phyloP scores from a whole-genome alignment of 169 alveolate species.

The Eimeria tenella region DNA sequence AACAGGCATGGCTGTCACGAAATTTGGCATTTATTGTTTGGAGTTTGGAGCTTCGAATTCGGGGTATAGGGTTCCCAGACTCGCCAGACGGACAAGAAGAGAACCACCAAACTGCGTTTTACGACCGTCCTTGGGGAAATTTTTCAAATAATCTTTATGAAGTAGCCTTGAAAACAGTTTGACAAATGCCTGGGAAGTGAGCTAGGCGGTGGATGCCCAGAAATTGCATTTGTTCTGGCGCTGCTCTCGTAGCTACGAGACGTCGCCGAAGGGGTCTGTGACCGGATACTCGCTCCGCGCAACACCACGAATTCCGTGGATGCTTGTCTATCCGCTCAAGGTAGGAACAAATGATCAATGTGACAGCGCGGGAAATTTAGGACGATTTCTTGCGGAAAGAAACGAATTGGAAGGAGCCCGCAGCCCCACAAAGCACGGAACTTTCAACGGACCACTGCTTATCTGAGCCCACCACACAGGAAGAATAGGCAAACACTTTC shows the following conservation, averaged over 20 bases:
- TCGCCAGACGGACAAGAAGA: background rate
- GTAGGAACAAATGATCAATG: no score
- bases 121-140: no score
- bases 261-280: background rate
- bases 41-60: background rate
- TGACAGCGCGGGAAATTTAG: background rate
- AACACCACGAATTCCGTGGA: background rate
- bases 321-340: background rate
- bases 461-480: background rate
- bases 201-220: background rate
- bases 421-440: conserved; percentile 29
- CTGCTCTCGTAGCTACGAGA: conserved; percentile 28
- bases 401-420: background rate
- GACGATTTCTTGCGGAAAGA: background rate
- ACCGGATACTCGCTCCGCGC: background rate
- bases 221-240: background rate
- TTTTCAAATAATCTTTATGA: no score
- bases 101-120: background rate
- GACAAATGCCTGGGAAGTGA: background rate
- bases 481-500: background rate
- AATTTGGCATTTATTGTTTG: background rate
- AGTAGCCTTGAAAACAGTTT: no score
- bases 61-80: background rate
- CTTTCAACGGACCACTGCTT: background rate
- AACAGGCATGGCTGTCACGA: background rate